Evolutionary conservation across 495 filamentous ascomycete species (phyloP).

Genomic region (Echria macrotheca): DNA sequence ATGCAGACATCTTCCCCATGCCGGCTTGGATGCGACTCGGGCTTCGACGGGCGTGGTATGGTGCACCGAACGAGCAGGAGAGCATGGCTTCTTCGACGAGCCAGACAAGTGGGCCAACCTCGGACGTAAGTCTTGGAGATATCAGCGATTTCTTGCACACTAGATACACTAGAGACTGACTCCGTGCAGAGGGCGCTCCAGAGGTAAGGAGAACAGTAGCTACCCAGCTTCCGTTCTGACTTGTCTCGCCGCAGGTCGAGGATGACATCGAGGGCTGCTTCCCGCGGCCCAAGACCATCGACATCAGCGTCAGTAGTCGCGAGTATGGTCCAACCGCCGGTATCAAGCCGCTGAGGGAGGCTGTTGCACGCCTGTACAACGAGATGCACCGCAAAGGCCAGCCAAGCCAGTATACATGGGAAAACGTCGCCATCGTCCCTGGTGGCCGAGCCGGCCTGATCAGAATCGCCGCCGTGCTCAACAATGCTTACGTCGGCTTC

Average conservation of each 20-base stretch:
- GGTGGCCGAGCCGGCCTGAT: conserved; percentile 91
- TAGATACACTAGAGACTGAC: too few relatives aligned
- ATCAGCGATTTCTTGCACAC: too few relatives aligned
- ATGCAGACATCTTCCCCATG: conserved; percentile 67
- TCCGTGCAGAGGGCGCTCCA: conserved; percentile 80
- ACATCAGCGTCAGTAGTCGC: conserved; percentile 67
- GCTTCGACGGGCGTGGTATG: conserved; percentile 80
- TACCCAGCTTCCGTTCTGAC: not conserved
- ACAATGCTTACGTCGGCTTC: conserved; percentile 86
- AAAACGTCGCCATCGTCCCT: conserved; percentile 97
- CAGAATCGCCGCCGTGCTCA: conserved; percentile 86
- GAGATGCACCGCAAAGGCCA: conserved; percentile 84
- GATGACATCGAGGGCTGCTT: conserved; percentile 90
- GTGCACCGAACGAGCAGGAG: conserved; percentile 76
- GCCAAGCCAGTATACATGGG: conserved; percentile 90
- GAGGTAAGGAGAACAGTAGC: conserved; percentile 53
- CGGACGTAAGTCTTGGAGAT: conserved; percentile 48
- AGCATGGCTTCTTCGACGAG: conserved; percentile 76
- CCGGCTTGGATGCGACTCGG: conserved; percentile 78
- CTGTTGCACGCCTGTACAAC: conserved; percentile 92
- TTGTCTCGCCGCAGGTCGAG: conserved; percentile 49
- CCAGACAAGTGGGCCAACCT: conserved; percentile 86
- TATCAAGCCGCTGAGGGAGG: conserved; percentile 82
- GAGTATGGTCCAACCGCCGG: conserved; percentile 94
- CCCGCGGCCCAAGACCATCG: conserved; percentile 72